Conservation (phyloP, 345 rosid genomes). For the Abelmoschus esculentus region DNA sequence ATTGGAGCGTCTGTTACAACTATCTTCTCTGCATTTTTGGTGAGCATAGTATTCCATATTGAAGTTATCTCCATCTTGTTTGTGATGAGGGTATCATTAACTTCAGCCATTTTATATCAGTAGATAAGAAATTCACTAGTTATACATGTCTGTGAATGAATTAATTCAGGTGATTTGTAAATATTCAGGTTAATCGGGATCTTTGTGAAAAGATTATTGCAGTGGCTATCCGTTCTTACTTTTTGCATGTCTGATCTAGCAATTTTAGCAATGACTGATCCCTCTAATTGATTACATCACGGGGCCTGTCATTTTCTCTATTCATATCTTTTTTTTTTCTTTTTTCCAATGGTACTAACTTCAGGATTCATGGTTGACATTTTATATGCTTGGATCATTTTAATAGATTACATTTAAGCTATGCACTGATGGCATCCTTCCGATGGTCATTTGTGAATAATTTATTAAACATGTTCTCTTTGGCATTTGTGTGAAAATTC, state of each 20-base stretch:
- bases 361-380: background rate
- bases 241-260: background rate
- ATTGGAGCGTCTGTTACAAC: conserved; percentile 91
- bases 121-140: background rate
- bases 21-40: conserved; percentile 83
- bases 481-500: background rate
- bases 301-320: background rate
- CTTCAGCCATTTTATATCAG: background rate
- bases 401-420: background rate
- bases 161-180: background rate
- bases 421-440: background rate
- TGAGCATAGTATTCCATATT: conserved; percentile 24
- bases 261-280: background rate
- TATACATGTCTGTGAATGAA: background rate
- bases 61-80: background rate
- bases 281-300: background rate
- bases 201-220: background rate
- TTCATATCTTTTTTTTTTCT: background rate
- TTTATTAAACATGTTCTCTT: background rate
- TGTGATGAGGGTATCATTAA: background rate
- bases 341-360: background rate
- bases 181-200: background rate
- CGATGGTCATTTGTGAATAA: background rate
- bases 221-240: background rate
- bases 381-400: background rate